Percentiles rank a stretch among this genome's conserved stretches.
These are phyloP conservation scores for Balansia obtecta DNA, from an alignment of 2,329 filamentous ascomycete genomes.

Conservation along the genomic window DNA sequence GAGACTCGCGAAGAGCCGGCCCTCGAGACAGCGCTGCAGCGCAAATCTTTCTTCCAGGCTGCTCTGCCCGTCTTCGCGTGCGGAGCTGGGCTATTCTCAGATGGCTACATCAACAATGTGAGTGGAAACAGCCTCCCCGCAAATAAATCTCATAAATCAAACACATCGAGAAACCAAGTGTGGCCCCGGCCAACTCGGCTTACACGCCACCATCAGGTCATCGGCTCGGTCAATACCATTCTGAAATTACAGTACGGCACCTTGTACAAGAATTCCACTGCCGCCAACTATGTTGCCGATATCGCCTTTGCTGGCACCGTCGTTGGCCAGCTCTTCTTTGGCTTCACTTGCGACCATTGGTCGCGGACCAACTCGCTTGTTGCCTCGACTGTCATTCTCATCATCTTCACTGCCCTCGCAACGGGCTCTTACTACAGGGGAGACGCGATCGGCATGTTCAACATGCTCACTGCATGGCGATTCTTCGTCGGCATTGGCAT, in stretches of 20 bases:
- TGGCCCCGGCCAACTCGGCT: not conserved
- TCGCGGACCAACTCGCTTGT: conserved; percentile 74
- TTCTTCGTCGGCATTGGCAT: conserved; percentile 78
- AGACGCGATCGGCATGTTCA: conserved; percentile 57
- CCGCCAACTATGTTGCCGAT: conserved; percentile 62
- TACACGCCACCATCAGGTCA: conserved; percentile 43
- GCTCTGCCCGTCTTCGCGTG: conserved; percentile 67
- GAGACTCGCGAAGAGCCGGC: conserved; percentile 1
- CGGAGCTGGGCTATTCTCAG: conserved; percentile 79
- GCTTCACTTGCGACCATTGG: conserved; percentile 71
- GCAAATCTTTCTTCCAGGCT: conserved; percentile 12
- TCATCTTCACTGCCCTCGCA: conserved; percentile 71
- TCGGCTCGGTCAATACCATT: conserved; percentile 75
- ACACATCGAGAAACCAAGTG: not conserved
- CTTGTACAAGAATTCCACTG: conserved; percentile 54
- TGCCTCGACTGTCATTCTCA: conserved; percentile 68
- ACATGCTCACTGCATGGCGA: conserved; percentile 65
- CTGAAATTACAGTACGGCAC: conserved; percentile 55
- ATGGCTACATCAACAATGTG: conserved; percentile 86
- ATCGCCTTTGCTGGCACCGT: conserved; percentile 85
- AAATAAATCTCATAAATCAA: not conserved
- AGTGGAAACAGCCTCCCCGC: conserved; percentile 2
- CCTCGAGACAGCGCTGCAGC: conserved; percentile 5
- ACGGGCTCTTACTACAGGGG: conserved; percentile 67
- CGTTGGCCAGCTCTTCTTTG: conserved; percentile 69